Percentiles rank a stretch among this genome's conserved stretches.
phyloP scores from a whole-genome alignment of 257 asterid species.

The Gynochthodes officinalis region DNA sequence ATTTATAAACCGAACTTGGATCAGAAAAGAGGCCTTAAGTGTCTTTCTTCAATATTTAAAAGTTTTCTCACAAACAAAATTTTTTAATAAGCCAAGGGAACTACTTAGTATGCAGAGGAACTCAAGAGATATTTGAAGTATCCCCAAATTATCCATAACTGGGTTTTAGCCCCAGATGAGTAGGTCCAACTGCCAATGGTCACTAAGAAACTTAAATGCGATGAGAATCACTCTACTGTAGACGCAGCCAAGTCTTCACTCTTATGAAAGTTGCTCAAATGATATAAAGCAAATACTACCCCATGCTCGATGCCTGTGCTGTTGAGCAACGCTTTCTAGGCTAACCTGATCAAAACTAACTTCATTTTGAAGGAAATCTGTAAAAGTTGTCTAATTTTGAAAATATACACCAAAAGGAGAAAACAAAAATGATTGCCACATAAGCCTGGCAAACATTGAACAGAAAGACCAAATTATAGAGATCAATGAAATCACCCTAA shows the following conservation, averaged over 20 bases:
- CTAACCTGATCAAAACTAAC: background rate
- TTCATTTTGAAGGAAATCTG: background rate
- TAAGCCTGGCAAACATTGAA: background rate
- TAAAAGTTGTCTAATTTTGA: background rate
- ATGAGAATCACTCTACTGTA: no score
- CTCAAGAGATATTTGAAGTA: background rate
- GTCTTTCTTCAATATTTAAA: background rate
- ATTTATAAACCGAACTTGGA: background rate
- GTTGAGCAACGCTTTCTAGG: background rate
- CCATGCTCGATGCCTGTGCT: background rate
- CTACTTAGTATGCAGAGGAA: background rate
- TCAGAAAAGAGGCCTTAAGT: background rate
- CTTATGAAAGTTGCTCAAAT: background rate
- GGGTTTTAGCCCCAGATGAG: background rate
- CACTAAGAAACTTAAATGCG: background rate
- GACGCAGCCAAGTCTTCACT: background rate
- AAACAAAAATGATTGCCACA: background rate
- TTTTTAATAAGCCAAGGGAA: background rate
- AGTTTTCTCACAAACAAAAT: background rate
- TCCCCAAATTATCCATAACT: background rate
- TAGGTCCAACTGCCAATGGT: background rate
- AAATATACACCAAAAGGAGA: background rate
- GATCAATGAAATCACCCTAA: background rate
- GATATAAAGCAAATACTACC: background rate
- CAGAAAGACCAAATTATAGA: background rate